These are phyloP conservation scores for Dictyophora rubrovolvata DNA, from an alignment of 768 basidiomycete species.

Conservation along the genomic window DNA sequence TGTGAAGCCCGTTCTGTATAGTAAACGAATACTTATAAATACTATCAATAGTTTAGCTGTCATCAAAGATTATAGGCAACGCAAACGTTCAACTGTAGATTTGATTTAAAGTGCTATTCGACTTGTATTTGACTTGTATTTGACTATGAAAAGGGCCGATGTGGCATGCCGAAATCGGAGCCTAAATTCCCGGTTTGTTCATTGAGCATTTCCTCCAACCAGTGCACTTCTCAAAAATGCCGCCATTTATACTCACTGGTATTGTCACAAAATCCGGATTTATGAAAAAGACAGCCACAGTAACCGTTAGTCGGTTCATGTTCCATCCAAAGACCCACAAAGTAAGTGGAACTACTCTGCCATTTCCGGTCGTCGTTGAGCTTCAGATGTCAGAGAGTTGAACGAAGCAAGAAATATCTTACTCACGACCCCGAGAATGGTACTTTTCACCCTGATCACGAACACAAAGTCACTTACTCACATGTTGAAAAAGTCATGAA, in stretches of 20 bases:
- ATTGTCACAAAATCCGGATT: conserved; percentile 70
- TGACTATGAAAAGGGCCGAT: background rate
- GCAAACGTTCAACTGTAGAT: too few species aligned
- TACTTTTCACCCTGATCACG: conserved; percentile 26
- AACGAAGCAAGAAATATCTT: conserved; percentile 68
- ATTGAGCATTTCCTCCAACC: background rate
- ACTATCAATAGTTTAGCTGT: too few species aligned
- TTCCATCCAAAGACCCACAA: conserved; percentile 70
- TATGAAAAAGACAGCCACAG: conserved; percentile 81
- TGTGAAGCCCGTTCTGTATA: too few species aligned
- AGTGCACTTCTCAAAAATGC: conserved; percentile 34
- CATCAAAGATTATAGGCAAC: too few species aligned
- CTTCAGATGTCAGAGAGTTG: conserved; percentile 14
- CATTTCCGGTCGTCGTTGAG: background rate
- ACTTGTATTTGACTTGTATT: too few species aligned
- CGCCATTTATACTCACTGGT: conserved; percentile 67
- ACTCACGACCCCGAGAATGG: conserved; percentile 66
- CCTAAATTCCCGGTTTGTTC: background rate
- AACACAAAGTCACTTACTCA: conserved; percentile 6
- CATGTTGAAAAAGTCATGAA: background rate
- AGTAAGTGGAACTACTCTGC: conserved; percentile 30
- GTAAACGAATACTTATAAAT: too few species aligned
- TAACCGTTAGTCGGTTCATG: conserved; percentile 66
- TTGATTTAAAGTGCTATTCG: too few species aligned
- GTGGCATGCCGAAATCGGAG: background rate